Base-by-base conservation (phyloP, 768 basidiomycete genomes). In the Mycena olivaceomarginata region DNA sequence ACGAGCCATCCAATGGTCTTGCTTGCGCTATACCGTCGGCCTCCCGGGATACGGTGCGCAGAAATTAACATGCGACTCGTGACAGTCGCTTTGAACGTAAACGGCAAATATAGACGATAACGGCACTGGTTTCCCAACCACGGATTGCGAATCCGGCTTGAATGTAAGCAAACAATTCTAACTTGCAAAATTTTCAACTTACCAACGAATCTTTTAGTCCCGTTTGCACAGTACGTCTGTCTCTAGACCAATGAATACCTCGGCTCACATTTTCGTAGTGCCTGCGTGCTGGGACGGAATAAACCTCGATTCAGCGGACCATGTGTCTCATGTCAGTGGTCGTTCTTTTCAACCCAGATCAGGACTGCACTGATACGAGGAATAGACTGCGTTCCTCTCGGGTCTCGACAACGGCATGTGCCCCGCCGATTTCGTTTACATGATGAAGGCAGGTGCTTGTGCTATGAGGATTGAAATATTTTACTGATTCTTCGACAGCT, bases 81-180 rank as follows among this genome's bases (percentile, higher is more conserved):
- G 43, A 45, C 43, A 45, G 43, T 45, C 43, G n/a, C 43, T 1
- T 1, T 45, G 43, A 45, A 5, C 43, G 43, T 45, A 45, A 15
- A 45, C 11, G 43, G 5, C 7, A 18, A 20, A 63, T 43, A 63
- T 15, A 51, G 46, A 56, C 41, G 16, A 57, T 4, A 41, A 63
- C 7, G 87, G 83, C 2, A 77, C 80, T 20, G 88, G 88, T 9
- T 89, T 89, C 79, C 88, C 88, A 1, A 85, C 81, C 31, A 89
- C 88, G 3, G 84, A 89, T 73, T 89, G 88, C 71, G 87, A 88
- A 72, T 84, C 86, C 51, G 79, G 88, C 2, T 82, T 88, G 25
- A 87, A 88, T 56, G 43, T 11, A 45, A 45, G 84, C 85, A 46
- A 77, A 87, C 31, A 87, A 88, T 45, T 37, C 3, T n/a, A 20